Conservation (phyloP, 345 rosid genomes). For the Excoecaria cochinchinensis region DNA sequence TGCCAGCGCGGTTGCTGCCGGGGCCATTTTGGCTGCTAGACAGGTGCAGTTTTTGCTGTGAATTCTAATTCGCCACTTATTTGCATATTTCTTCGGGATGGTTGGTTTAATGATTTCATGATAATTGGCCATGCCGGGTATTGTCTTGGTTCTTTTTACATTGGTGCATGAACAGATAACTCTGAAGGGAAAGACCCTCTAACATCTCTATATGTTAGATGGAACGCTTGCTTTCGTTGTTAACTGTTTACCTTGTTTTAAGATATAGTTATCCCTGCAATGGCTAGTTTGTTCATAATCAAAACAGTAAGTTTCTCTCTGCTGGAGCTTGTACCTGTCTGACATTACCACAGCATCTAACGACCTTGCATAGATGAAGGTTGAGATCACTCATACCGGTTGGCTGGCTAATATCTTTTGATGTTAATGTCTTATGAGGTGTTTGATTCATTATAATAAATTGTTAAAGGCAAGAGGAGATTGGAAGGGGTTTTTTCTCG, state of each 20-base stretch:
- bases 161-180: background rate
- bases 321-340: background rate
- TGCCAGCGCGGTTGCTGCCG: conserved; percentile 57
- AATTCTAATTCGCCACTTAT: background rate
- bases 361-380: background rate
- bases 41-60: conserved; percentile 37
- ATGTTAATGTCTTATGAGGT: background rate
- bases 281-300: background rate
- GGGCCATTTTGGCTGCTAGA: conserved; percentile 55
- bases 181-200: background rate
- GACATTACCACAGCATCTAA: background rate
- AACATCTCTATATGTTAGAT: background rate
- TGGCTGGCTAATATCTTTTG: background rate
- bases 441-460: background rate
- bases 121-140: background rate
- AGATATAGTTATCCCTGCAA: background rate
- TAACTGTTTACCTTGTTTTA: background rate
- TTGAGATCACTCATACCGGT: background rate
- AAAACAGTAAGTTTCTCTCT: background rate
- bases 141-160: no score
- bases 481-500: background rate
- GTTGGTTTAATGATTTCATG: background rate
- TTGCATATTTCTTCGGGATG: background rate
- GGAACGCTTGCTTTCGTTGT: background rate
- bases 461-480: background rate